phyloP scores from a whole-genome alignment of 352 stramenopile genomes.

The Elongisporangium anandrum region DNA sequence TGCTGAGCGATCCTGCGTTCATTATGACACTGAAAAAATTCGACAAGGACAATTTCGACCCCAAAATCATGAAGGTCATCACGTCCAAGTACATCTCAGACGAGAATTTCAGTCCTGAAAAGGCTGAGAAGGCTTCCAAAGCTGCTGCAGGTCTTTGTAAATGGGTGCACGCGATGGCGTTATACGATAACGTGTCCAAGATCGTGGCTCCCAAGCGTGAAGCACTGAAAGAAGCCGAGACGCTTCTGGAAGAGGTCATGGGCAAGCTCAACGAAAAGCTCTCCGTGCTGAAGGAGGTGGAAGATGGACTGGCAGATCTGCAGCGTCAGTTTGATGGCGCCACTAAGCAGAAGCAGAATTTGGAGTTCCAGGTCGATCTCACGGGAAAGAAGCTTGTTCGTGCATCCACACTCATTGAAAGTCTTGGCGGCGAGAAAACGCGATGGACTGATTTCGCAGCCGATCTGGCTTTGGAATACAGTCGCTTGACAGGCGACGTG shows the following conservation, averaged over 20 bases:
- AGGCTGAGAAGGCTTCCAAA: slow-evolving; percentile 91
- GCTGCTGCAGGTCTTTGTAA: slow-evolving; percentile 91
- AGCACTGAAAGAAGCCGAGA: slow-evolving; percentile 77
- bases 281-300: slow-evolving; percentile 86
- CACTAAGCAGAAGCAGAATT: slow-evolving; percentile 88
- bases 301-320: slow-evolving; percentile 85
- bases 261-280: slow-evolving; percentile 89
- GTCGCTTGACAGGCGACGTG: slow-evolving; percentile 89
- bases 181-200: slow-evolving; percentile 93
- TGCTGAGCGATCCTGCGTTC: slow-evolving; percentile 91
- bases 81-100: slow-evolving; percentile 89
- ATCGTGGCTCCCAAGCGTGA: slow-evolving; percentile 92
- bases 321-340: slow-evolving; percentile 86
- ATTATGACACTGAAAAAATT: slow-evolving; percentile 91
- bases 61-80: slow-evolving; percentile 89
- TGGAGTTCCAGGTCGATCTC: slow-evolving; percentile 91
- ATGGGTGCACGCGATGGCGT: slow-evolving; percentile 92
- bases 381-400: slow-evolving; percentile 92
- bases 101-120: slow-evolving; percentile 90
- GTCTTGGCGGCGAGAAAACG: slow-evolving; percentile 90
- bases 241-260: slow-evolving; percentile 87
- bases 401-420: slow-evolving; percentile 91
- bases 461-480: slow-evolving; percentile 81
- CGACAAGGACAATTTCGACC: slow-evolving; percentile 86
- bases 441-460: slow-evolving; percentile 89